Base-by-base conservation (phyloP, 768 basidiomycete genomes). In the Pleurotus citrinopileatus region DNA sequence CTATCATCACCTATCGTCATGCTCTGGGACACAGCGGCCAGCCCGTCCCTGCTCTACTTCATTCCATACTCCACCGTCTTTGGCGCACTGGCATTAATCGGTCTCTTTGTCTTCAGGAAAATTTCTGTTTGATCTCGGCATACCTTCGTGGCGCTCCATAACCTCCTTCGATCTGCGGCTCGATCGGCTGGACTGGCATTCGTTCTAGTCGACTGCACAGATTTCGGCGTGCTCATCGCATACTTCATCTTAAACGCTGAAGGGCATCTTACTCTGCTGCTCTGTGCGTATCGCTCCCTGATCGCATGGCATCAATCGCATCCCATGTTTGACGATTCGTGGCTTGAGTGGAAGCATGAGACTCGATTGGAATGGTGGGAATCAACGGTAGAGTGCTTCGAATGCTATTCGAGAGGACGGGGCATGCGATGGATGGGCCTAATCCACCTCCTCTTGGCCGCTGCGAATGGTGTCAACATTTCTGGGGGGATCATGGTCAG, bases 301-400 rank as follows among this genome's bases (percentile, higher is more conserved):
- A 63, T 70, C 22, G 67, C 65, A 12, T 72, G 71, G 71, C 71
- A 72, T 25, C 62, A 69, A 42, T 67, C 66, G 46, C 71, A 71
- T 46, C 59, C 67, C 19, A 59, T 61, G 2, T 59, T 55, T 8
- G 65, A 65, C 9, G 61, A 64, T 28, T 69, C 68, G 19, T 72
- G 70, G 70, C 62, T 72, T 7, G 71, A 72, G 53, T 70, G 69
- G 10, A 65, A 64, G 22, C 51, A 61, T 26, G 54, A 46, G 3
- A 60, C 60, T 0, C 56, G 53, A 9, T 59, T 61, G 7, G 53
- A 59, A 19, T 43, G 54, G 15, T 57, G 45, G 34, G 58, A 61
- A 12, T 54, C 59, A 23, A 42, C 69, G 53, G 32, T 60, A 7
- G 64, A 64, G 4, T 64, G 69, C 1, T 55, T 70, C 25, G 57